A percentile compares a stretch with the other conserved stretches of the same genome.
These are phyloP conservation scores for Malbranchea zuffiana DNA, from an alignment of 2,329 filamentous ascomycete species.

Conservation along the genomic window DNA sequence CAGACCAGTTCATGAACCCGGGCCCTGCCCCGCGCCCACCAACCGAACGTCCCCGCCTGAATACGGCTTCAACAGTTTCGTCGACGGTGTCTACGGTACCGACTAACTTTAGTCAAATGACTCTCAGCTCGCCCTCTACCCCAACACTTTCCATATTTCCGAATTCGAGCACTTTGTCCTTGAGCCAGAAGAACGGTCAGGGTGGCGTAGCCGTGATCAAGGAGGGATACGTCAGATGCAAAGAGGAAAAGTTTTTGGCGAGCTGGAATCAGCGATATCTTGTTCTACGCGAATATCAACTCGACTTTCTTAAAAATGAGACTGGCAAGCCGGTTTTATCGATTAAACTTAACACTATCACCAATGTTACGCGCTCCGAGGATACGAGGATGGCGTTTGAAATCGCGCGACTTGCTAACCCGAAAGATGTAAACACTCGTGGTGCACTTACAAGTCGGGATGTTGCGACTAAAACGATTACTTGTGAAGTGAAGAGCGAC, in stretches of 20 bases:
- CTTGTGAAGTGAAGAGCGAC: constrained; percentile 88
- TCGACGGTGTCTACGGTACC: constrained; percentile 57
- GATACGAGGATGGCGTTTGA: constrained; percentile 87
- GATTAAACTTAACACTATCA: constrained; percentile 74
- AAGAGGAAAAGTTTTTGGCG: constrained; percentile 70
- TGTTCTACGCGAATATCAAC: constrained; percentile 79
- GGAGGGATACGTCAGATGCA: constrained; percentile 47
- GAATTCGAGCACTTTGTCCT: constrained; percentile 61
- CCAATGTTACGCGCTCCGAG: constrained; percentile 83
- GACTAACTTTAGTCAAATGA: constrained; percentile 59
- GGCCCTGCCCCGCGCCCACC: constrained; percentile 88
- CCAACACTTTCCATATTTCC: constrained; percentile 53
- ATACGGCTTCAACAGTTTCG: constrained; percentile 62
- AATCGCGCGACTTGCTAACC: constrained; percentile 59
- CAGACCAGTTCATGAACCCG: constrained; percentile 83
- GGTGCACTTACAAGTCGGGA: constrained; percentile 68
- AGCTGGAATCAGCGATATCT: constrained; percentile 88
- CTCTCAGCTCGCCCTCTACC: constrained; percentile 54
- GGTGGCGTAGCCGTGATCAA: constrained; percentile 65
- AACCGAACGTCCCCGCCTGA: constrained; percentile 68
- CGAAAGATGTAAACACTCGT: constrained; percentile 52
- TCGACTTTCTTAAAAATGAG: constrained; percentile 91
- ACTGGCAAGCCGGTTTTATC: constrained; percentile 79
- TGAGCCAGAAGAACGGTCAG: constrained; percentile 50
- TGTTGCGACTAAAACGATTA: constrained; percentile 67